Conservation (phyloP, 2,329 filamentous ascomycete genomes). For the Calonectria naviculata region DNA sequence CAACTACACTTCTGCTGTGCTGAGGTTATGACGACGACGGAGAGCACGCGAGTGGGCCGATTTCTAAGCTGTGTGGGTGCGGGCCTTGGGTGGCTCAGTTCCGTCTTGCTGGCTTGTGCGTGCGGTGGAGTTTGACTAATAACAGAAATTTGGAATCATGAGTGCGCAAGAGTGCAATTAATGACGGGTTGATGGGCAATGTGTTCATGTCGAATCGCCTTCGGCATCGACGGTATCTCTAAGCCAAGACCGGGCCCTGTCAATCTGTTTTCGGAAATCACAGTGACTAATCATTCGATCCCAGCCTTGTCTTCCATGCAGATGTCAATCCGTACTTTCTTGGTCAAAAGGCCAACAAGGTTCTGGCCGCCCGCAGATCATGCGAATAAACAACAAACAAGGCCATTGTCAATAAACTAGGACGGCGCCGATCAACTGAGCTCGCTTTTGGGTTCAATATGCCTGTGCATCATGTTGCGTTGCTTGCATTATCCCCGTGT, state of each 20-base stretch:
- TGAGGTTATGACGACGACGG: not conserved
- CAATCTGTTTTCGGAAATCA: not conserved
- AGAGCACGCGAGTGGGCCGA: conserved; percentile 15
- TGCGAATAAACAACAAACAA: not conserved
- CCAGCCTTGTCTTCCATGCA: not conserved
- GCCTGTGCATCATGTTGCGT: not conserved
- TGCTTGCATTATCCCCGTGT: not conserved
- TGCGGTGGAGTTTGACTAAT: conserved; percentile 1
- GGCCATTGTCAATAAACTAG: no score
- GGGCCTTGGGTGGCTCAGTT: not conserved
- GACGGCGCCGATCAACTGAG: not conserved
- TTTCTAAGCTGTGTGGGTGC: conserved; percentile 32
- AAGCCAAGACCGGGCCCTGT: not conserved
- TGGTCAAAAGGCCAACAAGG: not conserved
- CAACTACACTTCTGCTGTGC: not conserved
- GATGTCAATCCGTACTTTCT: no score
- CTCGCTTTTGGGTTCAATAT: not conserved
- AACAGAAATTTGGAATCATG: conserved; percentile 16
- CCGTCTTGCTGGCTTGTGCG: not conserved
- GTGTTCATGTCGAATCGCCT: not conserved
- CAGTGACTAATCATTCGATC: conserved; percentile 11
- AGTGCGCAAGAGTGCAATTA: not conserved
- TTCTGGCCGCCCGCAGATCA: not conserved
- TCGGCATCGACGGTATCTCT: not conserved
- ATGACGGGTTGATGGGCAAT: conserved; percentile 5